phyloP scores from a whole-genome alignment of 805 yeast genomes.

The Ogataea glucozyma region DNA sequence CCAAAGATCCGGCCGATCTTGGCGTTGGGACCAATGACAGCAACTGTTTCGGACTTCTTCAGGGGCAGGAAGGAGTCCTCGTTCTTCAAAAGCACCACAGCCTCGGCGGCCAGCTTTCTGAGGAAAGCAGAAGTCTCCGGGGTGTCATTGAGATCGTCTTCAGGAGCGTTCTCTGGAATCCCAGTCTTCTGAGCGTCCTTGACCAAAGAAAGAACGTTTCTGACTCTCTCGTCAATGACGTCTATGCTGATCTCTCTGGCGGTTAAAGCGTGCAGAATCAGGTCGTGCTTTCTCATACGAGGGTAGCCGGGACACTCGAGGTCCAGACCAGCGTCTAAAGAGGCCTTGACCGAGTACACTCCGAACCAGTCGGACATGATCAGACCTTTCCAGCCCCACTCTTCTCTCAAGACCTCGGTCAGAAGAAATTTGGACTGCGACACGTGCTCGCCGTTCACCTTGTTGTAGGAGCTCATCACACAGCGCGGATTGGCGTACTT shows the following conservation, averaged over 20 bases:
- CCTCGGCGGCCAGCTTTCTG: conserved; percentile 49
- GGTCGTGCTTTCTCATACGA: conserved; percentile 43
- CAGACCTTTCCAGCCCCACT: conserved; percentile 60
- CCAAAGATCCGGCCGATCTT: conserved; percentile 52
- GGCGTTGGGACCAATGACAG: conserved; percentile 64
- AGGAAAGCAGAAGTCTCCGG: conserved; percentile 47
- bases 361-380: conserved; percentile 72
- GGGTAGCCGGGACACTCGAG: conserved; percentile 72
- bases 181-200: conserved; percentile 45
- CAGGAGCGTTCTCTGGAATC: conserved; percentile 44
- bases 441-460: conserved; percentile 62
- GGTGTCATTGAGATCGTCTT: conserved; percentile 43
- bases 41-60: conserved; percentile 41
- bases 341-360: conserved; percentile 47
- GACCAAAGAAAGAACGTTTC: conserved; percentile 49
- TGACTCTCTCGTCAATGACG: conserved; percentile 49
- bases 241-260: conserved; percentile 44
- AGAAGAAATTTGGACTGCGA: conserved; percentile 49
- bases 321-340: conserved; percentile 59
- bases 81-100: conserved; percentile 60
- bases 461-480: conserved; percentile 65
- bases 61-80: conserved; percentile 49
- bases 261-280: conserved; percentile 45
- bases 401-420: conserved; percentile 50
- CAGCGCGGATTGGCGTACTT: conserved; percentile 53